Evolutionary conservation across 2,329 filamentous ascomycete species (phyloP).

Genomic region (Colletotrichum tropicale): DNA sequence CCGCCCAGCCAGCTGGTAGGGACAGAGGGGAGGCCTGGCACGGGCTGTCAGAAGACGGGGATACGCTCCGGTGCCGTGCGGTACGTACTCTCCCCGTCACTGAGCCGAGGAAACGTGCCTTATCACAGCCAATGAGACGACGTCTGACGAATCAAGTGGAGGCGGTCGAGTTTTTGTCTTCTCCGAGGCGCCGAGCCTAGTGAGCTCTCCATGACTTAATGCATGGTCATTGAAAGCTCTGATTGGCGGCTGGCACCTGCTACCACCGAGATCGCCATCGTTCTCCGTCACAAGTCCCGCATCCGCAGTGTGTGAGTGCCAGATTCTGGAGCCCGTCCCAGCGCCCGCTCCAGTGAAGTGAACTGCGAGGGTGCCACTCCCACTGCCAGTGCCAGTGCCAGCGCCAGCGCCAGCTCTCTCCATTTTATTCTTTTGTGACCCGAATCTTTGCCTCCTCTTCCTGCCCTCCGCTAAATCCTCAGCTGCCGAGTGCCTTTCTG

Average conservation of each 20-base stretch:
- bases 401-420: not conserved
- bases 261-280: slow-evolving; percentile 24
- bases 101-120: not conserved
- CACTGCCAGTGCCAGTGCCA: not conserved
- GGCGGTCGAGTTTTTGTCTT: slow-evolving; percentile 13
- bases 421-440: not conserved
- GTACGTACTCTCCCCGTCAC: not conserved
- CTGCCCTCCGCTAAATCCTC: not conserved
- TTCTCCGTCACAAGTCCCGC: slow-evolving; percentile 23
- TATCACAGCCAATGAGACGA: not conserved
- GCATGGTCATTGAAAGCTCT: slow-evolving; percentile 14
- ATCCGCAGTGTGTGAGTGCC: not conserved
- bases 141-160: not conserved
- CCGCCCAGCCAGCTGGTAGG: not conserved
- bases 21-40: not conserved
- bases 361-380: not conserved
- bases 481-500: not conserved
- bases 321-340: not conserved
- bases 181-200: slow-evolving; percentile 23
- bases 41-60: not conserved
- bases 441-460: slow-evolving; percentile 14
- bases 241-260: slow-evolving; percentile 8
- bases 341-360: not conserved
- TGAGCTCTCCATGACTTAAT: slow-evolving; percentile 16
- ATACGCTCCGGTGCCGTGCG: not conserved